Percentiles rank a stretch among this genome's conserved stretches.
These are phyloP conservation scores for Tricholomella constricta DNA, from an alignment of 768 basidiomycete species.

Conservation along the genomic window DNA sequence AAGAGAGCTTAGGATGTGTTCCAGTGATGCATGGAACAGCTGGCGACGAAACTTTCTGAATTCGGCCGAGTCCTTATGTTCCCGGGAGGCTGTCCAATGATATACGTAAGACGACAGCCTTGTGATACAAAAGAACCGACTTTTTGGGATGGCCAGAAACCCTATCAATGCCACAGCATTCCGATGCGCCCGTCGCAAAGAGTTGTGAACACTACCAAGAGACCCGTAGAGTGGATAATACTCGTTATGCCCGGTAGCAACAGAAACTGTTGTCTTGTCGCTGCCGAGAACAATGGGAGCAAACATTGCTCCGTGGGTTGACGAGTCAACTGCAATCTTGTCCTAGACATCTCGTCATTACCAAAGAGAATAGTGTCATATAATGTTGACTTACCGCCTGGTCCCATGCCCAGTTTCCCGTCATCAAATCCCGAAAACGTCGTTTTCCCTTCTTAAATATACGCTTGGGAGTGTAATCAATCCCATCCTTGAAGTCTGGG, in stretches of 20 bases:
- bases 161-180: slow-evolving; percentile 16
- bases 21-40: slow-evolving; percentile 22
- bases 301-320: slow-evolving; percentile 13
- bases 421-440: slow-evolving; percentile 23
- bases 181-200: slow-evolving; percentile 14
- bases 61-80: slow-evolving; percentile 3
- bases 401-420: slow-evolving; percentile 26
- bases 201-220: slow-evolving; percentile 11
- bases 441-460: slow-evolving; percentile 16
- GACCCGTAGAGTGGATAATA: slow-evolving; percentile 15
- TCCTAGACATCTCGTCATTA: background rate
- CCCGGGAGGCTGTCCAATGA: background rate
- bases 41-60: slow-evolving; percentile 21
- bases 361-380: background rate
- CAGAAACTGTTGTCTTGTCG: slow-evolving; percentile 32
- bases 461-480: slow-evolving; percentile 23
- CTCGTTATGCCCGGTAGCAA: slow-evolving; percentile 20
- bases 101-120: background rate
- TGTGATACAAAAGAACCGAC: slow-evolving; percentile 11
- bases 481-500: slow-evolving; percentile 8
- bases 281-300: slow-evolving; percentile 26
- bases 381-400: slow-evolving; percentile 16
- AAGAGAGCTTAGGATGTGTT: slow-evolving; percentile 16
- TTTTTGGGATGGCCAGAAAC: slow-evolving; percentile 26
- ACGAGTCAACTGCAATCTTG: slow-evolving; percentile 10